These are phyloP conservation scores for Leishmania tropica DNA, from an alignment of 208 protist species.

Conservation along the genomic window DNA sequence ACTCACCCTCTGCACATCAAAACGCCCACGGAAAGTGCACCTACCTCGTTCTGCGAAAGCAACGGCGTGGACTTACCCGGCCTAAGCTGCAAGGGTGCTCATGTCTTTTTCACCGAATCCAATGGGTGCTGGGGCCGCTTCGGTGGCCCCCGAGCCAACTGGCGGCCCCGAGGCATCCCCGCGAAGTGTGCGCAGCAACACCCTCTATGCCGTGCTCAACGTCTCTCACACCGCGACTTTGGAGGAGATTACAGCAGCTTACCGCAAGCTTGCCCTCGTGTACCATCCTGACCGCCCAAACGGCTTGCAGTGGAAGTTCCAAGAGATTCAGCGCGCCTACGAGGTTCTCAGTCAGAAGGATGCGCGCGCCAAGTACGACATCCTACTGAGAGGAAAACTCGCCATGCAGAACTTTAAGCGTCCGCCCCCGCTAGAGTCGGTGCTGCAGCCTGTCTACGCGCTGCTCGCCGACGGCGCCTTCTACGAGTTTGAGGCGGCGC, in stretches of 20 bases:
- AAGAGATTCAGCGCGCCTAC: slow-evolving; percentile 94
- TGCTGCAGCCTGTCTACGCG: slow-evolving; percentile 50
- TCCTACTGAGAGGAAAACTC: slow-evolving; percentile 27
- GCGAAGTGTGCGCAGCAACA: slow-evolving; percentile 8
- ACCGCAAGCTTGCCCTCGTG: slow-evolving; percentile 72
- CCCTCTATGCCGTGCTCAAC: slow-evolving; percentile 79
- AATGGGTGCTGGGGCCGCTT: not conserved
- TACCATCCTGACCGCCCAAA: slow-evolving; percentile 85
- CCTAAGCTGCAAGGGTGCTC: not conserved
- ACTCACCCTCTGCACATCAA: not conserved
- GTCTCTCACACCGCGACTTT: slow-evolving; percentile 61
- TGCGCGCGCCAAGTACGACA: slow-evolving; percentile 95
- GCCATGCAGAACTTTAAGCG: slow-evolving; percentile 56
- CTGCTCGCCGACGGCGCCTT: slow-evolving; percentile 64
- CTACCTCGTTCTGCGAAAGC: not conserved
- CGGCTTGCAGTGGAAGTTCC: slow-evolving; percentile 76
- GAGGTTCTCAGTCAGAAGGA: slow-evolving; percentile 94
- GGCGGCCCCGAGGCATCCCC: not conserved
- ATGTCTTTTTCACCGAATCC: slow-evolving; percentile 10
- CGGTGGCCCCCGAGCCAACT: not conserved
- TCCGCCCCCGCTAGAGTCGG: slow-evolving; percentile 42
- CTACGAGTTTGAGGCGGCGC: slow-evolving; percentile 81
- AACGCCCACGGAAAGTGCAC: not conserved
- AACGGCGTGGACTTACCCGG: no score
- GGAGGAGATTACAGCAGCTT: slow-evolving; percentile 86